A percentile compares a stretch with the other conserved stretches of the same genome.
Evolutionary conservation across 805 yeast species (phyloP).

Genomic region (Lipomyces lipofer): DNA sequence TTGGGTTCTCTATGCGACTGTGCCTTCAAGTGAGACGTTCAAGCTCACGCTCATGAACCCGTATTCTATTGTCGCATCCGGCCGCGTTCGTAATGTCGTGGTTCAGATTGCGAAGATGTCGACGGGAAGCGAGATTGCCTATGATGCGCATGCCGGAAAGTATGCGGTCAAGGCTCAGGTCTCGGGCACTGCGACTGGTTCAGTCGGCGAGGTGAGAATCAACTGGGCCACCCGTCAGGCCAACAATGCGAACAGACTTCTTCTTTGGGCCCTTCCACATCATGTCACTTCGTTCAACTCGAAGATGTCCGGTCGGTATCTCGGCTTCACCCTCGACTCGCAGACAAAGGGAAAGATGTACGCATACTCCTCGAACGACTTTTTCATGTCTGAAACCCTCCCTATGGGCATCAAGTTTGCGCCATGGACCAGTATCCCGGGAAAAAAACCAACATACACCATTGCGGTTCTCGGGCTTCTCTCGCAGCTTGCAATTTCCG

Average conservation of each 20-base stretch:
- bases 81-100: constrained; percentile 50
- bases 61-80: constrained; percentile 47
- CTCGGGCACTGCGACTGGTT: constrained; percentile 39
- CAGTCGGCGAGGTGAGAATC: constrained; percentile 16
- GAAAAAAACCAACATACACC: constrained; percentile 43
- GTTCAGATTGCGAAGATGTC: constrained; percentile 63
- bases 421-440: constrained; percentile 58
- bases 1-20: constrained; percentile 68
- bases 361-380: constrained; percentile 40
- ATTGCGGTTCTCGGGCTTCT: constrained; percentile 47
- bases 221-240: constrained; percentile 33
- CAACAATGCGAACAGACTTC: constrained; percentile 46
- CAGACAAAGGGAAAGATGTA: constrained; percentile 48
- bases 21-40: constrained; percentile 38
- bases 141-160: constrained; percentile 65
- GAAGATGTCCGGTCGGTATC: constrained; percentile 36
- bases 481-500: constrained; percentile 51
- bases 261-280: constrained; percentile 70
- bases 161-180: constrained; percentile 54
- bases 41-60: constrained; percentile 36
- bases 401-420: constrained; percentile 51
- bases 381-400: constrained; percentile 43
- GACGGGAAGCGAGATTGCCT: constrained; percentile 39
- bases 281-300: constrained; percentile 50
- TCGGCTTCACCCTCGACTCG: constrained; percentile 45